Evolutionary conservation across 805 yeast species (phyloP).

Genomic region (Starmerella bacillaris): DNA sequence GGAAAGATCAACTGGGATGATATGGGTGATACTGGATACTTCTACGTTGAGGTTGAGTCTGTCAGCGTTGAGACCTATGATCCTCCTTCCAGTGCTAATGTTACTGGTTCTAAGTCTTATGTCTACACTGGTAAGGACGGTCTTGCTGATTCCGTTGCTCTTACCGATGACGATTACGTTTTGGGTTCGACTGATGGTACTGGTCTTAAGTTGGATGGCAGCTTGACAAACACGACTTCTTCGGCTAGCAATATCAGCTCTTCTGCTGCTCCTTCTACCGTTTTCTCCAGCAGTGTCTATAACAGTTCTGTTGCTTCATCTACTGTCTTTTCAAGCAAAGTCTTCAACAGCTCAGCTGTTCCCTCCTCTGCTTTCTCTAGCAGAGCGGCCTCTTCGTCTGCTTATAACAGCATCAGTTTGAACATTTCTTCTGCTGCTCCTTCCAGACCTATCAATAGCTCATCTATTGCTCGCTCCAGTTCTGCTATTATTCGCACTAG

Average conservation of each 20-base stretch:
- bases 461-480: too few species aligned
- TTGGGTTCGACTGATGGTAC: slow-evolving; percentile 43
- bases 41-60: slow-evolving; percentile 44
- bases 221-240: slow-evolving; percentile 10
- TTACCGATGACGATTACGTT: slow-evolving; percentile 45
- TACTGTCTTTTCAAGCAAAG: slow-evolving; percentile 5
- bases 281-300: slow-evolving; percentile 3
- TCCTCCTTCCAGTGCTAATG: slow-evolving; percentile 40
- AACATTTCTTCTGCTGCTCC: slow-evolving; percentile 3
- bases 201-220: slow-evolving; percentile 35
- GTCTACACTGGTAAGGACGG: slow-evolving; percentile 35
- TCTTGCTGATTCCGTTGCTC: slow-evolving; percentile 31
- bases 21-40: slow-evolving; percentile 61
- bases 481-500: background rate
- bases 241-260: slow-evolving; percentile 6
- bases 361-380: slow-evolving; percentile 8
- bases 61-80: slow-evolving; percentile 52
- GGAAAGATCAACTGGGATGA: slow-evolving; percentile 79
- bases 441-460: slow-evolving; percentile 2
- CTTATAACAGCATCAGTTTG: background rate
- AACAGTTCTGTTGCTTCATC: slow-evolving; percentile 6
- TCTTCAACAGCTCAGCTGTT: slow-evolving; percentile 10
- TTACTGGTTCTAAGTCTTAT: slow-evolving; percentile 34
- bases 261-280: slow-evolving; percentile 10
- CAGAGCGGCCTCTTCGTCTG: slow-evolving; percentile 5